Conservation (phyloP, 345 rosid species). For the Arabis alpina region DNA sequence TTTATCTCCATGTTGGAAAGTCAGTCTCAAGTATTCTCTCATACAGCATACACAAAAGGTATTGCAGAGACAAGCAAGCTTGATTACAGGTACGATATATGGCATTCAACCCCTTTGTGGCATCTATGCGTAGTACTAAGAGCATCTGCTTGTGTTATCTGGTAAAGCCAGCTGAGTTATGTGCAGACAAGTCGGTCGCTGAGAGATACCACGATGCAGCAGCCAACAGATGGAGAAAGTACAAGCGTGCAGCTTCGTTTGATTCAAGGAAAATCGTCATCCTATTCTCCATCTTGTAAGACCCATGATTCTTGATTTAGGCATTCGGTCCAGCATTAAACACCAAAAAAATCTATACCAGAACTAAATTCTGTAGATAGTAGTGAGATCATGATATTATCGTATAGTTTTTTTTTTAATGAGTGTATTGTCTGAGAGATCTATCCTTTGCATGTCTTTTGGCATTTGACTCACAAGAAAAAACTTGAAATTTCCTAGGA, state of each 20-base stretch:
- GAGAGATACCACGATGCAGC: constrained; percentile 33
- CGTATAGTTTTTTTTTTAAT: no score
- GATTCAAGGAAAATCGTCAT: constrained; percentile 79
- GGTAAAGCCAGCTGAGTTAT: no score
- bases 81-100: constrained; percentile 27
- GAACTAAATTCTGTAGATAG: no score
- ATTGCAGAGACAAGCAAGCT: constrained; percentile 59
- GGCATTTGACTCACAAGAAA: no score
- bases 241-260: constrained; percentile 67
- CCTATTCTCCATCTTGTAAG: constrained; percentile 71
- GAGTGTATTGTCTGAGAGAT: no score
- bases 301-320: no score
- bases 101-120: not conserved
- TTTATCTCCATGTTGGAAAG: not conserved
- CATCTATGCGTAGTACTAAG: not conserved
- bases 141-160: not conserved
- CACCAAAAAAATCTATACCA: no score
- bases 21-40: not conserved
- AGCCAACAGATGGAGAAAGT: constrained; percentile 73
- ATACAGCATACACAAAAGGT: constrained; percentile 57
- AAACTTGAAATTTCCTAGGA: no score
- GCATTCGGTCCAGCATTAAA: no score
- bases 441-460: not conserved
- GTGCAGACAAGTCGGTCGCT: not conserved
- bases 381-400: no score